Percentiles rank a stretch among this genome's conserved stretches.
Evolutionary conservation across 257 asterid genomes (phyloP).

Genomic region (Solanum dulcamara): DNA sequence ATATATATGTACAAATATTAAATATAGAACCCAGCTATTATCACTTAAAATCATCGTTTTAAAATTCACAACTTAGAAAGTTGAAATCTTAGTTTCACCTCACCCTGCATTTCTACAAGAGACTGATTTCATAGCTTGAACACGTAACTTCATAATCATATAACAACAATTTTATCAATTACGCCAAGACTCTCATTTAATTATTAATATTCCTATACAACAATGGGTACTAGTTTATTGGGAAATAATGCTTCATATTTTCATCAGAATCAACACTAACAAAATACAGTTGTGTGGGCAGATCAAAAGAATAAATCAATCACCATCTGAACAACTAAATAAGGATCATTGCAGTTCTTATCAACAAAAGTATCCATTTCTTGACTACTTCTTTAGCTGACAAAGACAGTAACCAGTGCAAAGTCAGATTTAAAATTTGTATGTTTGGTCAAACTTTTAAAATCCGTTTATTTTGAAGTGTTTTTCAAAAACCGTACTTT

Average conservation of each 20-base stretch:
- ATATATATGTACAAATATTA: too few species aligned
- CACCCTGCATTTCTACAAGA: neutral
- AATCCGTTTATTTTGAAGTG: neutral
- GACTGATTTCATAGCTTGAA: neutral
- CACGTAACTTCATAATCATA: rapidly evolving
- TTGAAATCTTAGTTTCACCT: too few species aligned
- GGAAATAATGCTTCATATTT: too few species aligned
- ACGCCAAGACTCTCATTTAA: neutral
- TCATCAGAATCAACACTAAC: too few species aligned
- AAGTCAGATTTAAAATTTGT: neutral
- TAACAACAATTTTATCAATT: neutral
- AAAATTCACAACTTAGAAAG: too few species aligned
- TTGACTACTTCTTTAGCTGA: neutral
- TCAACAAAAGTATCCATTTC: neutral
- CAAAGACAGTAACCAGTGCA: neutral
- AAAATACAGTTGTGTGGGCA: neutral
- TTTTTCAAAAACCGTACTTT: neutral
- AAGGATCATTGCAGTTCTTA: neutral
- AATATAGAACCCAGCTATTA: too few species aligned
- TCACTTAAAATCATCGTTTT: too few species aligned
- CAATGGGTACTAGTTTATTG: neutral
- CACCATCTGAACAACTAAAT: neutral
- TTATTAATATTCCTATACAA: neutral
- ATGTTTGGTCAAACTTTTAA: neutral
- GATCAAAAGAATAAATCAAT: neutral